phyloP scores from a whole-genome alignment of 805 yeast genomes.

The Cyberlindnera lachancei region DNA sequence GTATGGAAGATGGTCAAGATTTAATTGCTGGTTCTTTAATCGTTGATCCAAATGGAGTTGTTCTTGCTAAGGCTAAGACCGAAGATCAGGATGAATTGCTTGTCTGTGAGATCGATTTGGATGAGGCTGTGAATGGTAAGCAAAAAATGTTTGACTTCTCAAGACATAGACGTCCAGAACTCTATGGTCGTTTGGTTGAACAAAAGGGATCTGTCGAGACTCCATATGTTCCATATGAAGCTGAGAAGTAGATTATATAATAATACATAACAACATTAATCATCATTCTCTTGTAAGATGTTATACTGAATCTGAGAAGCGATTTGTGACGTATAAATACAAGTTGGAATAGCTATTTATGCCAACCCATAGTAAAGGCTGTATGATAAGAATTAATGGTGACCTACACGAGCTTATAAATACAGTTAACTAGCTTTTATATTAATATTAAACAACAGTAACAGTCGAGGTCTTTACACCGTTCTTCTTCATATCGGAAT shows the following conservation, averaged over 20 bases:
- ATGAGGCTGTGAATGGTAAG: conserved; percentile 28
- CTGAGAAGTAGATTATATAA: background rate
- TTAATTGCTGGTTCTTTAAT: conserved; percentile 30
- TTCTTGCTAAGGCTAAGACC: conserved; percentile 27
- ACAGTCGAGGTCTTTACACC: too few species aligned
- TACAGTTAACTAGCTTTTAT: too few species aligned
- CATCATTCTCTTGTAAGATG: too few species aligned
- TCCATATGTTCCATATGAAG: conserved; percentile 5
- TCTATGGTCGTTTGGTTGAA: conserved; percentile 21
- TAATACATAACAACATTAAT: too few species aligned
- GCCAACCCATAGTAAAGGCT: too few species aligned
- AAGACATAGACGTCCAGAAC: conserved; percentile 31
- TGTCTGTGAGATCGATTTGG: conserved; percentile 28
- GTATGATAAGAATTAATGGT: too few species aligned
- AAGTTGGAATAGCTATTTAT: too few species aligned
- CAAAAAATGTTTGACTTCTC: conserved; percentile 30
- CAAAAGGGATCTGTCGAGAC: conserved; percentile 25
- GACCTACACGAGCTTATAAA: too few species aligned
- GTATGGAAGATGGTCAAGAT: conserved; percentile 30
- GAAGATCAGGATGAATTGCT: conserved; percentile 29
- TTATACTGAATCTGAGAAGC: too few species aligned
- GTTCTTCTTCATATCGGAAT: too few species aligned
- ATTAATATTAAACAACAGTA: too few species aligned
- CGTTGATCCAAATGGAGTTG: conserved; percentile 30
- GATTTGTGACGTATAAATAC: too few species aligned